Evolutionary conservation across 495 filamentous ascomycete genomes (phyloP).

Genomic region (Cladorrhinum samala): DNA sequence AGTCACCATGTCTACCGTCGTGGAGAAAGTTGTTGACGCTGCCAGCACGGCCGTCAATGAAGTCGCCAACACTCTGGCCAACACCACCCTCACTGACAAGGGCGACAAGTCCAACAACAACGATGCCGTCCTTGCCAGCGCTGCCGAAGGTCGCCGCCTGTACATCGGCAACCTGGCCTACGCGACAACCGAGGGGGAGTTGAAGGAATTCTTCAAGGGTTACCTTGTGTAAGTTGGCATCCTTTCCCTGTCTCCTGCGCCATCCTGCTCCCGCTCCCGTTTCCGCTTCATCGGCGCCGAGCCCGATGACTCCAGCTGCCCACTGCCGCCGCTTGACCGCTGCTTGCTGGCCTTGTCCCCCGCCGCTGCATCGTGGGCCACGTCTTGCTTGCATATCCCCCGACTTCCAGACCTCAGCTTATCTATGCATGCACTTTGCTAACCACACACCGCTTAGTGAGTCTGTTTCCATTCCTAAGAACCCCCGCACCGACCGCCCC

Average conservation of each 20-base stretch:
- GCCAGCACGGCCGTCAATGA: constrained; percentile 67
- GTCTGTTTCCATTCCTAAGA: constrained; percentile 96
- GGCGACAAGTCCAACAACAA: constrained; percentile 52
- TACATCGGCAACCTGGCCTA: constrained; percentile 99
- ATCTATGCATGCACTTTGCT: constrained; percentile 10
- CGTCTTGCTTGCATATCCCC: constrained; percentile 5
- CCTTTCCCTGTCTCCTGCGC: constrained; percentile 3
- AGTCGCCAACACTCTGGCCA: constrained; percentile 78
- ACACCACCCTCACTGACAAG: constrained; percentile 57
- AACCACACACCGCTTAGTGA: constrained; percentile 54
- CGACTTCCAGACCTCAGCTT: too few species aligned
- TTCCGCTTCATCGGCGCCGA: background rate
- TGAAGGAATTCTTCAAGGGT: constrained; percentile 97
- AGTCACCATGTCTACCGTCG: constrained; percentile 55
- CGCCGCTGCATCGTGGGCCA: background rate
- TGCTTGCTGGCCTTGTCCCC: background rate
- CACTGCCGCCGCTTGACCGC: constrained; percentile 7
- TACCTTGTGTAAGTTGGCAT: constrained; percentile 84
- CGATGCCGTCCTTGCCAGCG: constrained; percentile 90
- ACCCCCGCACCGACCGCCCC: constrained; percentile 94
- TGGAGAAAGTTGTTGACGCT: constrained; percentile 54
- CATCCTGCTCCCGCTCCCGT: constrained; percentile 1
- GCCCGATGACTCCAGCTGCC: background rate
- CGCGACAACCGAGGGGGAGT: constrained; percentile 98
- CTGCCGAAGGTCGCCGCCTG: constrained; percentile 95